Conservation (phyloP, 345 rosid species). For the Capsella bursapastoris region DNA sequence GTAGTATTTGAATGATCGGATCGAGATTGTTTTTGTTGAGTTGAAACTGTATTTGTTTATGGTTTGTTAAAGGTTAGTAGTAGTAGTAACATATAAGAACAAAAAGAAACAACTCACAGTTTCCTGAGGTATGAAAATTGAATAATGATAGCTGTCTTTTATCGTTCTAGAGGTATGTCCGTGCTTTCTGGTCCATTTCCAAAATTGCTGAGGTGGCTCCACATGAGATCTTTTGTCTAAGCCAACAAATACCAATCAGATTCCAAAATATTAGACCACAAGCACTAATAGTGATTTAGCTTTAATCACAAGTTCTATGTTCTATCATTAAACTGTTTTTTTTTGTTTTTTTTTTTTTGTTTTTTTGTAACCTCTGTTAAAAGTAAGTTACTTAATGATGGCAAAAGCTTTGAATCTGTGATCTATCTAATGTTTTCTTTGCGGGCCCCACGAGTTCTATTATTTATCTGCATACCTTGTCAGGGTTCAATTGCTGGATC, state of each 20-base stretch:
- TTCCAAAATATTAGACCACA: slow-evolving; percentile 4
- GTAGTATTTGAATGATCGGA: slow-evolving; percentile 18
- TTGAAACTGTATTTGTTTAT: slow-evolving; percentile 31
- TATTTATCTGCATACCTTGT: slow-evolving; percentile 36
- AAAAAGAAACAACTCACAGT: slow-evolving; percentile 54
- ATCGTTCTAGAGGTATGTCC: slow-evolving; percentile 40
- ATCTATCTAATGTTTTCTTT: slow-evolving; percentile 19
- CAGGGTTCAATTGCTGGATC: slow-evolving; percentile 27
- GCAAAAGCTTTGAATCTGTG: slow-evolving; percentile 26
- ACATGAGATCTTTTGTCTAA: slow-evolving; percentile 35
- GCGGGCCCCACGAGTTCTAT: slow-evolving; percentile 29
- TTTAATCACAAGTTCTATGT: not conserved
- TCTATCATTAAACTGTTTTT: not conserved
- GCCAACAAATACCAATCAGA: slow-evolving; percentile 3
- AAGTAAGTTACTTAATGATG: not conserved
- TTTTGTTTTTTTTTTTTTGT: slow-evolving; percentile 4
- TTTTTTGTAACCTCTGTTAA: slow-evolving; percentile 13
- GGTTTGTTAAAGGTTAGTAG: slow-evolving; percentile 10
- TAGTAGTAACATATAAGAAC: slow-evolving; percentile 39
- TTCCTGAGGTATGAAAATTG: slow-evolving; percentile 33
- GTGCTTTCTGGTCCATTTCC: slow-evolving; percentile 43
- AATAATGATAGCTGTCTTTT: slow-evolving; percentile 49
- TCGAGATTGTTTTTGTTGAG: slow-evolving; percentile 37
- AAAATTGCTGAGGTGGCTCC: slow-evolving; percentile 57
- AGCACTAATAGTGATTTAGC: slow-evolving; percentile 9